Evolutionary conservation across 305 asterid genomes (phyloP).

Genomic region (Fraxinus platypoda): DNA sequence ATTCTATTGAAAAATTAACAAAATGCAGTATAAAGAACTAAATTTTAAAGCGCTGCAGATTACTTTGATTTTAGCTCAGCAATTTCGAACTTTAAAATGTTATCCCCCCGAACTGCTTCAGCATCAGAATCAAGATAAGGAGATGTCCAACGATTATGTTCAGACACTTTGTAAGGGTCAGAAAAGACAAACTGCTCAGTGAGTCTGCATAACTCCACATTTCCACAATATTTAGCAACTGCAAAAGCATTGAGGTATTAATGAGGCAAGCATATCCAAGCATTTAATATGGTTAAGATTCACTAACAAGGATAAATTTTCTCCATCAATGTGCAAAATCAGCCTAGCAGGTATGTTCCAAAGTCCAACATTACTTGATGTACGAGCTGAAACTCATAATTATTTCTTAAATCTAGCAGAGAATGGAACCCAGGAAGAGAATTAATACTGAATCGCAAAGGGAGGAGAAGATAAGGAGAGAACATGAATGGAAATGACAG

Average conservation of each 20-base stretch:
- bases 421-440: neutral
- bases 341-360: neutral
- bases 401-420: neutral
- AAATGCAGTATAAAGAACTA: slow-evolving; percentile 4
- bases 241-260: slow-evolving; percentile 35
- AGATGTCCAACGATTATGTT: slow-evolving; percentile 73
- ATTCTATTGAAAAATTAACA: neutral
- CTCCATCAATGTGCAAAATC: neutral
- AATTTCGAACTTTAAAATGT: slow-evolving; percentile 78
- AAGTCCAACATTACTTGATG: slow-evolving; percentile 3
- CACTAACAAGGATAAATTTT: neutral
- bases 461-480: neutral
- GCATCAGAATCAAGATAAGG: slow-evolving; percentile 93
- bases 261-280: slow-evolving; percentile 13
- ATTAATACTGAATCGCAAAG: neutral
- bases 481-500: neutral
- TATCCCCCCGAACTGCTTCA: slow-evolving; percentile 69
- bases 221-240: slow-evolving; percentile 93
- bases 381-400: neutral
- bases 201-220: slow-evolving; percentile 90
- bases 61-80: slow-evolving; percentile 91
- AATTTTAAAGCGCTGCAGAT: neutral
- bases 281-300: slow-evolving; percentile 7
- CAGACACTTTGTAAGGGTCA: slow-evolving; percentile 85
- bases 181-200: slow-evolving; percentile 92